Evolutionary conservation across 140 eudicot species (phyloP).

Genomic region (Stevia rebaudiana): DNA sequence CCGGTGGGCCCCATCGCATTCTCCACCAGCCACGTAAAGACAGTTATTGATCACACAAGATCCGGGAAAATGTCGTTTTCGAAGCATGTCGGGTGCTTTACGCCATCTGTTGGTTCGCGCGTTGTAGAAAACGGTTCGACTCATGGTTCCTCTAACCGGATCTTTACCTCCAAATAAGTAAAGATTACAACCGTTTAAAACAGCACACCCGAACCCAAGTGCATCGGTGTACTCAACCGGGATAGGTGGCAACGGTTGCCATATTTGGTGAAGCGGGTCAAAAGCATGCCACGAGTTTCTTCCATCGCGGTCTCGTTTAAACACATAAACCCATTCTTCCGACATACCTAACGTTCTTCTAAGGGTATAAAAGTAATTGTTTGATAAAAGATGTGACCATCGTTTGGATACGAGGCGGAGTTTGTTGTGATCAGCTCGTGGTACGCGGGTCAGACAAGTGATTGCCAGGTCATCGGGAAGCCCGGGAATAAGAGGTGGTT

Average conservation of each 20-base stretch:
- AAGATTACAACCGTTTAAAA: conserved; percentile 79
- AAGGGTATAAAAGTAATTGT: conserved; percentile 66
- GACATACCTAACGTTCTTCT: conserved; percentile 78
- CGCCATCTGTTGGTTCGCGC: conserved; percentile 93
- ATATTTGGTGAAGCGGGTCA: conserved; percentile 76
- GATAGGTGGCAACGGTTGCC: conserved; percentile 95
- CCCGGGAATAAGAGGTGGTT: conserved; percentile 88
- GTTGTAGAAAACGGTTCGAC: conserved; percentile 66
- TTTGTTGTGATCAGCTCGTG: conserved; percentile 78
- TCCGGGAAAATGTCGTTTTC: conserved; percentile 74
- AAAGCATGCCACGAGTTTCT: conserved; percentile 92
- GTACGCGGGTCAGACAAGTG: conserved; percentile 79
- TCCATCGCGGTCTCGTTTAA: conserved; percentile 85
- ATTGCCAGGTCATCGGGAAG: conserved; percentile 90
- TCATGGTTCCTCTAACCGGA: conserved; percentile 74
- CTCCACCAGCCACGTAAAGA: conserved; percentile 94
- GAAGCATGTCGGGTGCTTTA: conserved; percentile 74
- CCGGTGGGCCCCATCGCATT: conserved; percentile 78
- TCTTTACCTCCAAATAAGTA: conserved; percentile 96
- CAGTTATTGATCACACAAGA: conserved; percentile 89
- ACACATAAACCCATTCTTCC: conserved; percentile 86
- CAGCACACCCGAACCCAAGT: conserved; percentile 93
- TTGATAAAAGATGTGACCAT: conserved; percentile 64
- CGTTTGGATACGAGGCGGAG: conserved; percentile 80
- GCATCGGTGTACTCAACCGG: conserved; percentile 69